Conservation (phyloP, 805 yeast species). For the Ogataea neopini region DNA sequence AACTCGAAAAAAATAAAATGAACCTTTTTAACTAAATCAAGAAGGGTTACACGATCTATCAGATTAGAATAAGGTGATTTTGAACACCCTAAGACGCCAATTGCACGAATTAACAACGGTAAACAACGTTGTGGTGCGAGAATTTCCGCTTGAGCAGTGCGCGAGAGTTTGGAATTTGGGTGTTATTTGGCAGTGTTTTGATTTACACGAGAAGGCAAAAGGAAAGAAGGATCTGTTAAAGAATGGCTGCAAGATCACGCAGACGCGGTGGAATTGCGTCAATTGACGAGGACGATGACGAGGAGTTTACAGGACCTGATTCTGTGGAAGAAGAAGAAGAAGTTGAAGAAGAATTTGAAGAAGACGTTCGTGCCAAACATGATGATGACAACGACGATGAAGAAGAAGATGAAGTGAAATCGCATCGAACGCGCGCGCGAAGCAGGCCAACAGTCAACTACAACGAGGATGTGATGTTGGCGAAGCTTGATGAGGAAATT, state of each 20-base stretch:
- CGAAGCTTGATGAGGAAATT: constrained; percentile 28
- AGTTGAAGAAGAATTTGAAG: constrained; percentile 27
- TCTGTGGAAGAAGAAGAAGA: constrained; percentile 20
- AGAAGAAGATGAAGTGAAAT: constrained; percentile 25
- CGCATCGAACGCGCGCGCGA: constrained; percentile 33
- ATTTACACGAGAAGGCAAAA: neutral
- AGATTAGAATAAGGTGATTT: neutral
- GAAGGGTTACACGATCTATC: neutral
- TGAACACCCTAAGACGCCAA: neutral
- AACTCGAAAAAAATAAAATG: neutral
- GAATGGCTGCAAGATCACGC: constrained; percentile 1
- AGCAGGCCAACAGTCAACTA: constrained; percentile 29
- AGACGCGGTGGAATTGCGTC: neutral
- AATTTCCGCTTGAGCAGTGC: neutral
- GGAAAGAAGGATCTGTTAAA: neutral
- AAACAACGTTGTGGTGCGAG: neutral
- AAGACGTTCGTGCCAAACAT: constrained; percentile 16
- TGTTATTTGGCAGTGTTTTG: neutral
- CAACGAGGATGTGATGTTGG: constrained; percentile 34
- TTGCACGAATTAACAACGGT: neutral
- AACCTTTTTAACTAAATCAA: neutral
- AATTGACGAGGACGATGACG: constrained; percentile 23
- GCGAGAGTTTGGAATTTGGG: neutral
- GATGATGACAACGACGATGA: constrained; percentile 22
- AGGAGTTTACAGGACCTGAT: constrained; percentile 13